Evolutionary conservation across 805 yeast genomes (phyloP), one percentile per base, ranked within the genome.

Genomic region (Candida boleticola): DNA sequence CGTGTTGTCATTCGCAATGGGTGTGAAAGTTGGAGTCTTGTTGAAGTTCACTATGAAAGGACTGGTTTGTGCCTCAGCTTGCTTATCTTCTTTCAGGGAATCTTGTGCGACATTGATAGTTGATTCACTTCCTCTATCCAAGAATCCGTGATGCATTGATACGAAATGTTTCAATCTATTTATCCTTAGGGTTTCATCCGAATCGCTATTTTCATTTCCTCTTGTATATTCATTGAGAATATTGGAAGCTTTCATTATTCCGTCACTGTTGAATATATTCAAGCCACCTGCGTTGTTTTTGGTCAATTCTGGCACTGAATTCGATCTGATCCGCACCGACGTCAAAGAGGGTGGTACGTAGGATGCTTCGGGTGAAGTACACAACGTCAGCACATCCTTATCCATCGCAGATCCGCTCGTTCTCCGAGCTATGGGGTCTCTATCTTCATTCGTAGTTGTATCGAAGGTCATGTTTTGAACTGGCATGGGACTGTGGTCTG

Each of bases 91-190:
- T 11, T 23, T 23, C 27, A 23, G 10, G 11, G 7, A 7, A 7
- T 23, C 27, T 11, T 17, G 32, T 16, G 6, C 27, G 7, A 7
- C 27, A 23, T 23, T 23, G 7, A 23, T 23, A 11, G 27, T 23
- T 7, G 27, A 23, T 11, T 23, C 27, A 11, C 27, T 23, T 23
- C 27, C 27, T 23, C 27, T 23, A 11, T 23, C 27, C 27, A 23
- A 7, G 27, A 31, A 17, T 7, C 19, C 35, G 16, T 17, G 16
- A 17, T 18, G 11, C 35, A 31, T 31, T 27, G 58, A 55, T 11
- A 57, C 51, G 34, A 57, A 58, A 39, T 58, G 61, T 26, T 52
- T 54, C 36, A 58, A 48, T 18, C 54, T 34, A 22, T 54, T 48
- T 7, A 47, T 37, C 23, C 58, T 43, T 18, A 56, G 34, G n/a